Evolutionary conservation across 1,284 basidiomycete species (phyloP), one percentile per base, ranked within the genome.

Genomic region (Flammula alnicola): DNA sequence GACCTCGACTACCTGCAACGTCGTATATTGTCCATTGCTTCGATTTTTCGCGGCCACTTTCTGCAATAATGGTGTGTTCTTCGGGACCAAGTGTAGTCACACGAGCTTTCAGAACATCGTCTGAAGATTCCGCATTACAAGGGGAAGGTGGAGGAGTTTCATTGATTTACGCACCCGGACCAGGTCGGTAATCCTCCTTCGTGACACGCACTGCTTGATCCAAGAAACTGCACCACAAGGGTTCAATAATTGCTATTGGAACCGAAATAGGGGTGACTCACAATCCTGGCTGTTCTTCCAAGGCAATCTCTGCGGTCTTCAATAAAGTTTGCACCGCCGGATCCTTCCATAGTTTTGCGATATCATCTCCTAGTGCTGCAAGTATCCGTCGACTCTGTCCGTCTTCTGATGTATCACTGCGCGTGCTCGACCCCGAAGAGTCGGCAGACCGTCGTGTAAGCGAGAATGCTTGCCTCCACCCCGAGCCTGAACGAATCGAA

Each of bases 81-180:
- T 84, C 82, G 1, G 84, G 80, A 2, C 84, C 83, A 16, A 81
- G 67, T 0, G 85, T 88, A n/a, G 77, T 75, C 22, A 86, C 70
- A 25, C 84, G 74, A 14, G 84, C 83, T 33, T 80, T 79, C 20
- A 88, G 68, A 39, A 88, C 78, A 56, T 88, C 84, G 33, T 78
- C 83, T 80, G 52, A 37, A 22, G 7, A 23, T 20, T 23, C 29
- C 12, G 44, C 51, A 35, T 52, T 23, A 30, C 42, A 35, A 59
- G 12, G 23, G 38, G 20, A 30, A 47, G 42, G 12, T 17, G 27
- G 16, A 44, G 16, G 30, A 50, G 14, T 29, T 29, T 12, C 37
- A 19, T 41, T 17, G 32, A 38, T 10, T 6, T 16, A 57, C 71
- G 10, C 54, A 81, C 82, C 72, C 49, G 78, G 61, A 4, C 71